Evolutionary conservation across 495 filamentous ascomycete genomes (phyloP).

Genomic region (Saxispiralis lemnorum): DNA sequence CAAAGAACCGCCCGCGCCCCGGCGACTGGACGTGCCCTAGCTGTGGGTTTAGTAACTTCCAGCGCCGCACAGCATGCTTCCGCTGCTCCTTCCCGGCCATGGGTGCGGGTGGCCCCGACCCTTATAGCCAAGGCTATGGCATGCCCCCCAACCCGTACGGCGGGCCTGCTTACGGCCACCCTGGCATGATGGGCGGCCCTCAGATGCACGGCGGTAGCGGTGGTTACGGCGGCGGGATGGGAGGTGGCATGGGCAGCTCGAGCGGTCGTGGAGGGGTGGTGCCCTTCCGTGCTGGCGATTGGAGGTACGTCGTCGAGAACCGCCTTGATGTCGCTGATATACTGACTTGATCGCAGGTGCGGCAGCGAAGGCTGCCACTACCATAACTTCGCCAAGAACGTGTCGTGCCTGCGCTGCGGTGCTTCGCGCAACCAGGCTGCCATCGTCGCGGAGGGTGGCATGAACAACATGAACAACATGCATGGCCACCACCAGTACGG

Average conservation of each 20-base stretch:
- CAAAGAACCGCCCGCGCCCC: conserved; percentile 91
- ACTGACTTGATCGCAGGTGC: conserved; percentile 28
- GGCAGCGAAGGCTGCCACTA: conserved; percentile 95
- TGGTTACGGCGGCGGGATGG: conserved; percentile 38
- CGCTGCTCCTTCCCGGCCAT: conserved; percentile 94
- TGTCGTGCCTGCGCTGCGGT: conserved; percentile 88
- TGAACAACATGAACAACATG: conserved; percentile 2
- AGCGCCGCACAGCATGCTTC: conserved; percentile 94
- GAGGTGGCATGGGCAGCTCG: conserved; percentile 35
- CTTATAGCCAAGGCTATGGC: conserved; percentile 55
- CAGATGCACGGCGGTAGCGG: conserved; percentile 60
- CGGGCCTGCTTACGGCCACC: conserved; percentile 60
- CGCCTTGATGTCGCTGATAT: too few species aligned
- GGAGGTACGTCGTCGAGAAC: conserved; percentile 37
- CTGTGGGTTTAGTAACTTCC: conserved; percentile 85
- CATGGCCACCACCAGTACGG: conserved; percentile 1
- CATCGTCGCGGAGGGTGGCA: conserved; percentile 58
- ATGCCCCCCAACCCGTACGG: conserved; percentile 47
- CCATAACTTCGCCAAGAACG: conserved; percentile 98
- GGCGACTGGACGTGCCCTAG: conserved; percentile 98
- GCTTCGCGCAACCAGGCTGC: conserved; percentile 84
- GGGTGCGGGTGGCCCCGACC: conserved; percentile 52
- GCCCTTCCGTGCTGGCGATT: conserved; percentile 93
- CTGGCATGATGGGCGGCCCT: conserved; percentile 61
- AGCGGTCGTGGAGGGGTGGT: conserved; percentile 57